Evolutionary conservation across 208 protist genomes (phyloP), one percentile per base, ranked within the genome.

Genomic region (Porcisia hertigi): DNA sequence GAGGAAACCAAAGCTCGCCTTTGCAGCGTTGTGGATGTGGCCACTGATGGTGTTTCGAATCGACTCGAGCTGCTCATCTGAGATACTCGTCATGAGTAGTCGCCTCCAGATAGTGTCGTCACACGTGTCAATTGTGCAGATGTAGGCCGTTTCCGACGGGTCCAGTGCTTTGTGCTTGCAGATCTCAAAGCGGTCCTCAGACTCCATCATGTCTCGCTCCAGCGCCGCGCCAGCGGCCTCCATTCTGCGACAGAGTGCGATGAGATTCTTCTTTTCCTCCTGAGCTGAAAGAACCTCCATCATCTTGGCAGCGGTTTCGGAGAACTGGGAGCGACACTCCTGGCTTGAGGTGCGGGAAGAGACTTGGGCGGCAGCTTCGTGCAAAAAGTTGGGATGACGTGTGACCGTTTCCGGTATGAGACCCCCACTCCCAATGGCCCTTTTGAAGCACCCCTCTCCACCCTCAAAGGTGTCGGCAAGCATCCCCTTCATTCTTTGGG

Each of bases 101-200:
- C 66, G 76, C 67, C 71, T 79, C 91, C 93, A 97, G 39, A 88
- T 77, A 49, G 53, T 67, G 18, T 93, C 85, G 57, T 92, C 87
- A 45, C 91, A 89, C 8, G 83, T 88, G 75, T 97, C 93, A 47
- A 97, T 79, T 1, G 88, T 95, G 75, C 88, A 94, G 47, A 95
- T 86, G 75, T 86, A 95, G 1, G 81, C 82, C 34, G 79, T 90
- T 77, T 95, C 88, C 41, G 82, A 87, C 25, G 87, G 74, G 47
- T 93, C 76, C 39, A 93, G 86, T 18, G 72, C 75, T 62, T 88
- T 86, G 54, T 86, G 77, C 66, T 90, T 84, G 45, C 79, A 73
- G 18, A 89, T 52, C 71, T 88, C 79, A 65, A 91, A 96, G 14
- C 81, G 83, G 63, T 97, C 93, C 71, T 97, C 91, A 16, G 69